These are phyloP conservation scores for Coelastrella sp. DNA, from an alignment of 139 green algal genomes.

Conservation along the genomic window DNA sequence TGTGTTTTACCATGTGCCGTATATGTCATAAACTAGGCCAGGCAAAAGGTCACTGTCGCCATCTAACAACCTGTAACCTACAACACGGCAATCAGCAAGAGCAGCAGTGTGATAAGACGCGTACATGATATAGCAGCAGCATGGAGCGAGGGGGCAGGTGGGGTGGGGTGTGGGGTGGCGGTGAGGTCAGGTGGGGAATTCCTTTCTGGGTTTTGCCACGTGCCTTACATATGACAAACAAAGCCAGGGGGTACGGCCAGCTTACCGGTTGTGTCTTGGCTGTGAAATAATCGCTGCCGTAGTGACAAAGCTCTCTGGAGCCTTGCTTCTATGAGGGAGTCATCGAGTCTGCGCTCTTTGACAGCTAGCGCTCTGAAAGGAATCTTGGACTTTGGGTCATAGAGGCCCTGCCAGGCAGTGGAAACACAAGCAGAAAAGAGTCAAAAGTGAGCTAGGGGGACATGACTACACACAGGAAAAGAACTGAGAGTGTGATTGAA, in stretches of 20 bases:
- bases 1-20: neutral
- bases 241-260: slow-evolving; percentile 45
- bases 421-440: neutral
- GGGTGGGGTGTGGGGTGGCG: too few relatives aligned
- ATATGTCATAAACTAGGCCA: slow-evolving; percentile 47
- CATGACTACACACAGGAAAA: too few relatives aligned
- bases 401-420: slow-evolving; percentile 1
- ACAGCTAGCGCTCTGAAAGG: slow-evolving; percentile 59
- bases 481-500: neutral
- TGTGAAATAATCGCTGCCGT: slow-evolving; percentile 54
- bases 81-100: too few relatives aligned
- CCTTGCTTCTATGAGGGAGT: slow-evolving; percentile 48
- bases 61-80: slow-evolving; percentile 60
- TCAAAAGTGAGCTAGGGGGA: too few relatives aligned
- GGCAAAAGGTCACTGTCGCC: slow-evolving; percentile 68
- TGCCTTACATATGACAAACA: slow-evolving; percentile 29
- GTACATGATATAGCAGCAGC: too few relatives aligned
- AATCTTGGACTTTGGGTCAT: slow-evolving; percentile 52
- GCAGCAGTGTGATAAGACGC: too few relatives aligned
- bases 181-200: too few relatives aligned
- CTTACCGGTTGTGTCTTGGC: slow-evolving; percentile 24
- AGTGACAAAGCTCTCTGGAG: slow-evolving; percentile 50
- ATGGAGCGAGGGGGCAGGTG: too few relatives aligned
- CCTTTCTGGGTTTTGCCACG: too few relatives aligned
- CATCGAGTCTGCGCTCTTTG: slow-evolving; percentile 52